Conservation (phyloP, 2,329 filamentous ascomycete species). For the Aspergillus spinulosporus region DNA sequence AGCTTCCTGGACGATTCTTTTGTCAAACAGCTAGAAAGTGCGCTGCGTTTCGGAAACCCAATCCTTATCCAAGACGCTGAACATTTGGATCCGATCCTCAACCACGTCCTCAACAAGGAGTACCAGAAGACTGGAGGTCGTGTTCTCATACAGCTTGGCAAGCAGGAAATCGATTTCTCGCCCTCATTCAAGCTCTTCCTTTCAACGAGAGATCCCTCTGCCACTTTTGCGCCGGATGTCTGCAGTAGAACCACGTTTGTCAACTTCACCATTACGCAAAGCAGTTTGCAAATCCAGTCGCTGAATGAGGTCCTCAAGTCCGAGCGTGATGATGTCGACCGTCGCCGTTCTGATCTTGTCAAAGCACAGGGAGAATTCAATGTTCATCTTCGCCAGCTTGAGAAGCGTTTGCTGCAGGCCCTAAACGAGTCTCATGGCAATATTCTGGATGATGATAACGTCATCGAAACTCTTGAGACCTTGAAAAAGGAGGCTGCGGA, state of each 20-base stretch:
- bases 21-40: conserved; percentile 96
- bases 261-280: conserved; percentile 99
- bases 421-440: conserved; percentile 97
- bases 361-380: conserved; percentile 99
- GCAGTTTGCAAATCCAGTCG: conserved; percentile 96
- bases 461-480: conserved; percentile 96
- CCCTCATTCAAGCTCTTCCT: conserved; percentile 93
- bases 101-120: conserved; percentile 98
- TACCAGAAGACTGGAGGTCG: conserved; percentile 98
- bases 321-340: conserved; percentile 94
- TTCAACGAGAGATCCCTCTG: conserved; percentile 93
- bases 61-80: conserved; percentile 99
- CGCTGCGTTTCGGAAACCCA: conserved; percentile 94
- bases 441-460: conserved; percentile 95
- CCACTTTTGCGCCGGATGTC: conserved; percentile 91
- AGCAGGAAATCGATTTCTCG: conserved; percentile 98
- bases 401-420: conserved; percentile 89
- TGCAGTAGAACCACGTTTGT: conserved; percentile 98
- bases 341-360: conserved; percentile 93
- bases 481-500: conserved; percentile 97
- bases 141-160: conserved; percentile 96
- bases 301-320: conserved; percentile 97
- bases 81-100: conserved; percentile 93
- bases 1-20: conserved; percentile 98
- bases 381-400: conserved; percentile 91